Base-by-base conservation (phyloP, 176 grass and related monocot species). In the Aegilops speltoides region DNA sequence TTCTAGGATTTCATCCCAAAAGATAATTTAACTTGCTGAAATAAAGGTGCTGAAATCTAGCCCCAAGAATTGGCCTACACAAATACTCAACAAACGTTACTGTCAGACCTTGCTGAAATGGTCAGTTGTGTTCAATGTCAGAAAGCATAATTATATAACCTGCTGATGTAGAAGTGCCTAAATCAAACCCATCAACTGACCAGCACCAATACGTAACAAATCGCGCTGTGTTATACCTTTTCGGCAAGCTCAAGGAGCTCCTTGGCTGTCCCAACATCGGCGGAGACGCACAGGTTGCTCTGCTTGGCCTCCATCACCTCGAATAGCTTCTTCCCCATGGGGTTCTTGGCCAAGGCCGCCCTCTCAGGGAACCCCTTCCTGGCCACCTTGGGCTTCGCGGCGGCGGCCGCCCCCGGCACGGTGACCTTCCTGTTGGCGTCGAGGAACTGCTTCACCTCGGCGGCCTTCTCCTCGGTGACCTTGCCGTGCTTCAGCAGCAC, bases 301-400 rank as follows among this genome's bases (percentile, higher is more conserved):
- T 94, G 88, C 76, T 98, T 98, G 1, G 74, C 88, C 84, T 89
- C 93, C 96, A 98, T 98, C 11, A 98, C 79, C 86, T 95, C 93
- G 15, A 98, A 98, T 4, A 98, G 82, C 86, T 81, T 95, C 90
- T 38, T 95, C 36, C 90, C 96, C 82, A 88, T 87, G 12, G 96
- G 93, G 68, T 98, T 98, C 70, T 85, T 88, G 63, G 90, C 80
- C 74, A 85, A 28, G 33, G 16, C 65, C 0, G 93, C 93, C 90
- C 96, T 92, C 83, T 94, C 91, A 29, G 71, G 76, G 36, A 86
- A 95, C 4, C 83, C 6, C 79, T 91, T 59, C 86, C 90, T 88
- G 32, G 67, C 19, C 23, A 54, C 69, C 43, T 28, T 84, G 14
- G 79, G 41, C 57, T 79, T 83, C 3, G 37, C 76, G 3, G 89